Percentiles rank a stretch among this genome's conserved stretches.
phyloP scores from a whole-genome alignment of 805 yeast genomes.

The Schizosaccharomyces pombe region DNA sequence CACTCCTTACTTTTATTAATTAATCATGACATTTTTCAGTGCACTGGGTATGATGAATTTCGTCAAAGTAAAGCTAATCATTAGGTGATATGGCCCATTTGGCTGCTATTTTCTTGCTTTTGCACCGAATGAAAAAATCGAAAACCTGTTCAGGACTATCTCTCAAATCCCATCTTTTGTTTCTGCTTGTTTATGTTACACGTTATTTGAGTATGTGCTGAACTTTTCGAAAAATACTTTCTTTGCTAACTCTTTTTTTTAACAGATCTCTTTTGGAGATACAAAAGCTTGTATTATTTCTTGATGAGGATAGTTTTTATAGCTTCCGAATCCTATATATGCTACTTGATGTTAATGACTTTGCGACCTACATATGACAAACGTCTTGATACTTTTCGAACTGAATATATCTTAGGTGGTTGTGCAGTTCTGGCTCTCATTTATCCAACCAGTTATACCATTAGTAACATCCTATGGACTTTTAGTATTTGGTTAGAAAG shows the following conservation, averaged over 20 bases:
- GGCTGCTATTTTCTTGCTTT: slow-evolving; percentile 50
- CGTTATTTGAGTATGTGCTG: slow-evolving; percentile 39
- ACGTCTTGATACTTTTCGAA: slow-evolving; percentile 49
- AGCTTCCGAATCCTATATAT: slow-evolving; percentile 47
- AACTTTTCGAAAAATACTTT: not conserved
- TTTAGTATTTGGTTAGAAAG: slow-evolving; percentile 84
- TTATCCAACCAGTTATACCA: slow-evolving; percentile 40
- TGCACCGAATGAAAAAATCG: slow-evolving; percentile 42
- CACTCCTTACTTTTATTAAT: too few species aligned
- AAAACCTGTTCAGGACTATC: slow-evolving; percentile 65
- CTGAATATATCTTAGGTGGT: slow-evolving; percentile 44
- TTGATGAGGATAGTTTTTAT: slow-evolving; percentile 66
- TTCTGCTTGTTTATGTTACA: slow-evolving; percentile 45
- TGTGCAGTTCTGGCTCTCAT: slow-evolving; percentile 34
- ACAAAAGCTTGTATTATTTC: slow-evolving; percentile 41
- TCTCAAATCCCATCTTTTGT: slow-evolving; percentile 64
- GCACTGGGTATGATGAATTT: not conserved
- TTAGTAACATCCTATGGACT: slow-evolving; percentile 40
- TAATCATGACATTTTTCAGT: not conserved
- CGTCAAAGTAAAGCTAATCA: not conserved
- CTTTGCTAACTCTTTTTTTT: not conserved
- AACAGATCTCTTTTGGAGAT: slow-evolving; percentile 22
- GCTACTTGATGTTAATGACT: slow-evolving; percentile 42
- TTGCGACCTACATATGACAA: slow-evolving; percentile 35
- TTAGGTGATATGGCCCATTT: slow-evolving; percentile 63